Conservation (phyloP, 495 filamentous ascomycete genomes). For the Hypoxylon crocopeplum region DNA sequence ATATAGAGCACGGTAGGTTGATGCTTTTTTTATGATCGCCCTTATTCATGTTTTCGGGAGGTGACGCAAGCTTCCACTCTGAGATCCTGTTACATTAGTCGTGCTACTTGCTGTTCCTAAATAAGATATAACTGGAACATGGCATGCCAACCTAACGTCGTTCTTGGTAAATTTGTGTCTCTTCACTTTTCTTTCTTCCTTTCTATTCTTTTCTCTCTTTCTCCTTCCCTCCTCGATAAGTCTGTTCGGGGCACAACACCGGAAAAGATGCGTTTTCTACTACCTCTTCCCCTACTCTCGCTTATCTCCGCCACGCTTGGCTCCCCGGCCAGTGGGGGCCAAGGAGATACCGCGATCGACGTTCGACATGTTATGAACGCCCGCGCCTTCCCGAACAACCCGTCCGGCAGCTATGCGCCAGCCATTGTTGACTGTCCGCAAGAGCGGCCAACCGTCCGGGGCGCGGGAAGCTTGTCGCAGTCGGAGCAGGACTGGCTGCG, state of each 20-base stretch:
- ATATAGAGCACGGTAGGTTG: slow-evolving; percentile 1
- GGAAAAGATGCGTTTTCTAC: slow-evolving; percentile 16
- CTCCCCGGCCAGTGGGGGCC: slow-evolving; percentile 15
- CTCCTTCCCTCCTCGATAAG: background rate
- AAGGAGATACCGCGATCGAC: slow-evolving; percentile 8
- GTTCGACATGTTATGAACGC: slow-evolving; percentile 18
- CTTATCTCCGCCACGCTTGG: slow-evolving; percentile 33
- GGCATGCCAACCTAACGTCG: background rate
- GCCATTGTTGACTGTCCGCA: slow-evolving; percentile 58
- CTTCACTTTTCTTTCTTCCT: background rate
- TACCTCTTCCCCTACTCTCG: slow-evolving; percentile 26
- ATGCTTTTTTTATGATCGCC: slow-evolving; percentile 8
- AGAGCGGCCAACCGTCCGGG: slow-evolving; percentile 54
- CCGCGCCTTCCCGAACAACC: slow-evolving; percentile 62
- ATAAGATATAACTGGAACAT: slow-evolving; percentile 21
- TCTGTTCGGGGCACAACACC: background rate
- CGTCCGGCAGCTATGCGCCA: slow-evolving; percentile 63
- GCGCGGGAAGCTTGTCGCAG: slow-evolving; percentile 64
- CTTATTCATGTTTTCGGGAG: slow-evolving; percentile 13
- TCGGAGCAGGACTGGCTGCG: slow-evolving; percentile 72
- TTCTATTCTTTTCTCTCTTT: background rate
- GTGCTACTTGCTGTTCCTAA: background rate
- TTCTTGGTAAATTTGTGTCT: background rate
- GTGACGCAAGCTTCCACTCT: slow-evolving; percentile 14
- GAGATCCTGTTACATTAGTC: slow-evolving; percentile 19